Conservation (phyloP, 1,284 basidiomycete genomes). For the Veloporphyrellus conicus region DNA sequence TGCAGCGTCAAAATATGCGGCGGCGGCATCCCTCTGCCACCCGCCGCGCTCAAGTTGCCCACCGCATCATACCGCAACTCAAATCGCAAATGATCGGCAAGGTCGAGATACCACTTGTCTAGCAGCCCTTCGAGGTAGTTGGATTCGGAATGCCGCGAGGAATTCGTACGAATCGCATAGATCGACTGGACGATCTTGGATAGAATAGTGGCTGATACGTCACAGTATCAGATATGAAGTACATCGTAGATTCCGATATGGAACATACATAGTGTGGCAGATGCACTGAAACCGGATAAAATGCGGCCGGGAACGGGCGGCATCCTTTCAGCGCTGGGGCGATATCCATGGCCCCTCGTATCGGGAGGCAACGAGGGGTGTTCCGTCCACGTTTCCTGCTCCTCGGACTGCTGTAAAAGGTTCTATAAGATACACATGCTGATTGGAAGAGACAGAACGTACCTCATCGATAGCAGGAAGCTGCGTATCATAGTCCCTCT, state of each 20-base stretch:
- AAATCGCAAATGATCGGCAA: slow-evolving; percentile 66
- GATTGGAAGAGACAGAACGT: slow-evolving; percentile 15
- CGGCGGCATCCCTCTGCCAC: slow-evolving; percentile 40
- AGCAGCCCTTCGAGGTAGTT: slow-evolving; percentile 60
- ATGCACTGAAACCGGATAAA: slow-evolving; percentile 75
- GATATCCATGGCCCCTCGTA: slow-evolving; percentile 28
- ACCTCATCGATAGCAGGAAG: slow-evolving; percentile 66
- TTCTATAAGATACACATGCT: slow-evolving; percentile 6
- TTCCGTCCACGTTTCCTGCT: slow-evolving; percentile 54
- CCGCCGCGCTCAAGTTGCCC: slow-evolving; percentile 19
- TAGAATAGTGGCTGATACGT: slow-evolving; percentile 53
- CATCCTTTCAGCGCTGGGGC: slow-evolving; percentile 16
- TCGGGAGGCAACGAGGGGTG: slow-evolving; percentile 39
- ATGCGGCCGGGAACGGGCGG: slow-evolving; percentile 46
- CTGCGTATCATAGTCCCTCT: slow-evolving; percentile 75
- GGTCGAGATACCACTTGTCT: slow-evolving; percentile 74
- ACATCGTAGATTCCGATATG: background rate
- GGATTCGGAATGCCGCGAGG: slow-evolving; percentile 56
- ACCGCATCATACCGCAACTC: slow-evolving; percentile 43
- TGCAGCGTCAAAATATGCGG: slow-evolving; percentile 74
- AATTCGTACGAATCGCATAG: slow-evolving; percentile 63
- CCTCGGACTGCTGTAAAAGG: slow-evolving; percentile 47
- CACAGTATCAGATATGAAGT: slow-evolving; percentile 6
- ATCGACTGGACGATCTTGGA: slow-evolving; percentile 67
- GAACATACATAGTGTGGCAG: slow-evolving; percentile 63